Conservation (phyloP, 495 filamentous ascomycete species). For the Paragyromitra xinjiangensis region DNA sequence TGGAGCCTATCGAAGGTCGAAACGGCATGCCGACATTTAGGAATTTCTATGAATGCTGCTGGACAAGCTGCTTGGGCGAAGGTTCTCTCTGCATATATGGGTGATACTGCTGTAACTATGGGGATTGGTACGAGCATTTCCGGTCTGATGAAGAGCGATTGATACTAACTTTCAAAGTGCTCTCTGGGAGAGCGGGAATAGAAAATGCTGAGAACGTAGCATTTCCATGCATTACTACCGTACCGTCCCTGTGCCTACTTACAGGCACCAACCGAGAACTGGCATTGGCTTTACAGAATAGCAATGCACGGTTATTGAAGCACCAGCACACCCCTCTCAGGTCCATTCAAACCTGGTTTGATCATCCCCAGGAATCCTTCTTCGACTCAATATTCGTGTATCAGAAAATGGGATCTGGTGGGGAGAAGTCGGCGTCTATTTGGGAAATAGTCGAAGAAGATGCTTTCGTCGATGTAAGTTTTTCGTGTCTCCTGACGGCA, state of each 20-base stretch:
- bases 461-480: conserved; percentile 67
- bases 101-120: conserved; percentile 73
- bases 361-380: conserved; percentile 65
- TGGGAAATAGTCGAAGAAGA: conserved; percentile 67
- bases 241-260: conserved; percentile 70
- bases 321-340: conserved; percentile 75
- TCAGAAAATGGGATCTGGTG: conserved; percentile 64
- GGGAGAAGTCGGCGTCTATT: conserved; percentile 31
- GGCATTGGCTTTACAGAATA: conserved; percentile 66
- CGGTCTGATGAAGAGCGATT: background rate
- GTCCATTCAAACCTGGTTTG: conserved; percentile 73
- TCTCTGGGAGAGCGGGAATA: conserved; percentile 72
- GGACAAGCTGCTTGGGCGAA: conserved; percentile 79
- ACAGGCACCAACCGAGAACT: conserved; percentile 65
- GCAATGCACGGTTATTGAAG: conserved; percentile 69
- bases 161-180: conserved; percentile 51
- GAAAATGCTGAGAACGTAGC: conserved; percentile 64
- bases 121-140: conserved; percentile 65
- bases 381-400: conserved; percentile 85
- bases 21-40: conserved; percentile 62
- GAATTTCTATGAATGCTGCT: conserved; percentile 74
- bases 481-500: background rate
- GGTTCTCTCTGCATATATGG: conserved; percentile 74
- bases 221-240: conserved; percentile 78
- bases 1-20: conserved; percentile 63